A percentile compares a stretch with the other conserved stretches of the same genome.
Conservation (phyloP, 2,329 filamentous ascomycete genomes). For the Arthrobotrys sphaeroides region DNA sequence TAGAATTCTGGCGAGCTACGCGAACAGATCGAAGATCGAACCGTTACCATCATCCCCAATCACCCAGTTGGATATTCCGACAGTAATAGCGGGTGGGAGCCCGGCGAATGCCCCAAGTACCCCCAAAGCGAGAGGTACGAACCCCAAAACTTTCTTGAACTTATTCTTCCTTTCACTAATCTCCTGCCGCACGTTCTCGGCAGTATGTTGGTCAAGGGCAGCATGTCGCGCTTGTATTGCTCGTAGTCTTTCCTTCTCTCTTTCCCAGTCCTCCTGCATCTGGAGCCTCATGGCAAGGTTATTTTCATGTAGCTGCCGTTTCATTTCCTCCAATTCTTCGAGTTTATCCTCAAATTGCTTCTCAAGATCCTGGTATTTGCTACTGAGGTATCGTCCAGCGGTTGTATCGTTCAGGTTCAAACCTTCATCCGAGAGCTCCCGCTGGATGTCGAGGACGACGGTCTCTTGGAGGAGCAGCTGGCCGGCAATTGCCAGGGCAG, state of each 20-base stretch:
- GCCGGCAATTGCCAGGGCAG: conserved; percentile 31
- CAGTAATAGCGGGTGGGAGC: not conserved
- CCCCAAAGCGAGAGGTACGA: not conserved
- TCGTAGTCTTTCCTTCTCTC: not conserved
- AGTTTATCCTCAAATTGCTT: conserved; percentile 13
- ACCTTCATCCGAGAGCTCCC: conserved; percentile 55
- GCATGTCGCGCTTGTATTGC: not conserved
- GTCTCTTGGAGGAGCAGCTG: not conserved
- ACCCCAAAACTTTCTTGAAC: not conserved
- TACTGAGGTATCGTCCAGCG: conserved; percentile 51
- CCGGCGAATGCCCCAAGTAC: not conserved
- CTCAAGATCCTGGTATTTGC: conserved; percentile 22
- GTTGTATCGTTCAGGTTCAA: conserved; percentile 54
- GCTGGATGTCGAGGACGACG: conserved; percentile 56
- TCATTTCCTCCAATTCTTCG: conserved; percentile 1
- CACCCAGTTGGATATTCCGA: no score
- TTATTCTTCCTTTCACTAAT: conserved; percentile 1
- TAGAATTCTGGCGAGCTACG: no score
- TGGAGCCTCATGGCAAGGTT: not conserved
- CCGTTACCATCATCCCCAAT: no score
- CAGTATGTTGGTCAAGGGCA: not conserved
- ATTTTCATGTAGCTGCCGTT: not conserved
- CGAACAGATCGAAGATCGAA: no score
- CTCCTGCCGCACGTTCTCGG: not conserved
- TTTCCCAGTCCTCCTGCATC: not conserved